Evolutionary conservation across 495 filamentous ascomycete species (phyloP).

Genomic region (Cudoniella acicularis): DNA sequence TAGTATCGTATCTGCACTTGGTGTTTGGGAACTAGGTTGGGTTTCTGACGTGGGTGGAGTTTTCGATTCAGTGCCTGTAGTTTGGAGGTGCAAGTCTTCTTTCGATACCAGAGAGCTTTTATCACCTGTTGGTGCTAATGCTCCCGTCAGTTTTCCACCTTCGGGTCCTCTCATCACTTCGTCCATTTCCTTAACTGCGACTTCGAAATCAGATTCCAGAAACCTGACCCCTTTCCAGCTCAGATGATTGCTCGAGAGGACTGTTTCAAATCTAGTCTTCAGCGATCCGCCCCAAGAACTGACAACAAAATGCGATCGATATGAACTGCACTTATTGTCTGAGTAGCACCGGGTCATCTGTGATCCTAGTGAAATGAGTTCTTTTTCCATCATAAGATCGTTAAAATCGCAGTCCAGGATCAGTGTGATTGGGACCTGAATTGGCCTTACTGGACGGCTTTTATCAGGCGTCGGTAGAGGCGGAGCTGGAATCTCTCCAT

Average conservation of each 20-base stretch:
- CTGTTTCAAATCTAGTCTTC: conserved; percentile 72
- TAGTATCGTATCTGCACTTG: no score
- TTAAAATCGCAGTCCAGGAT: conserved; percentile 93
- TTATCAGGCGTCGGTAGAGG: conserved; percentile 27
- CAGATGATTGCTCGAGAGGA: conserved; percentile 61
- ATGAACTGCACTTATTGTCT: conserved; percentile 66
- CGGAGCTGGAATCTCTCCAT: conserved; percentile 37
- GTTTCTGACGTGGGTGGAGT: no score
- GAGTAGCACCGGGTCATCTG: conserved; percentile 89
- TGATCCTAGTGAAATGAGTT: conserved; percentile 72
- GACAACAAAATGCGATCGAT: conserved; percentile 64
- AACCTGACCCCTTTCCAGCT: conserved; percentile 78
- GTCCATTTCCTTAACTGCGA: conserved; percentile 56
- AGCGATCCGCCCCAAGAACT: conserved; percentile 74
- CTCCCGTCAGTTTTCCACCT: conserved; percentile 22
- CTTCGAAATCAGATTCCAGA: conserved; percentile 63
- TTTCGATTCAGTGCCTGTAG: no score
- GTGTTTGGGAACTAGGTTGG: no score
- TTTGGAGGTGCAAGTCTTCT: no score
- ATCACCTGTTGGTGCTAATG: conserved; percentile 3
- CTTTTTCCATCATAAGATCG: conserved; percentile 77
- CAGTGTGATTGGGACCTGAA: conserved; percentile 67
- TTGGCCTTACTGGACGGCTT: conserved; percentile 30
- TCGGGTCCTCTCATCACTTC: conserved; percentile 17
- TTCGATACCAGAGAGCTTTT: no score